Evolutionary conservation across 164 flowering plant species (phyloP), one percentile per base, ranked within the genome.

Genomic region (Vitis rotundifolia): DNA sequence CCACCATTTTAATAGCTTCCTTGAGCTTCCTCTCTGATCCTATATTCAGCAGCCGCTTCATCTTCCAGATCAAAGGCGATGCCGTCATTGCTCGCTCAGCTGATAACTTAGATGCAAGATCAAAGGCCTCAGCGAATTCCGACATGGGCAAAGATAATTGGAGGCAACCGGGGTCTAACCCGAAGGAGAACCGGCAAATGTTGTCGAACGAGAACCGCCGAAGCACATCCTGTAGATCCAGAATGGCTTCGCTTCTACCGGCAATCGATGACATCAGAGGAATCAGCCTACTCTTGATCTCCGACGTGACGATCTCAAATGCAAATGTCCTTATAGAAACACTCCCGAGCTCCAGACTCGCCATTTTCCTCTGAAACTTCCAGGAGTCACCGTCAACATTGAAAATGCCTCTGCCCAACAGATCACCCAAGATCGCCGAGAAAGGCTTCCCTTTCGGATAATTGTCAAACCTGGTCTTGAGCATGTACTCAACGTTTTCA

Each of bases 321-420:
- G 91, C 91, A 55, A 52, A 86, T 14, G 78, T 59, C 19, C 92
- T 73, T 3, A 84, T 73, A 1, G 87, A 72, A 51, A 78, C 61
- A 59, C 86, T 79, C 0, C 90, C 87, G 15, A 90, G 86, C 64
- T 88, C 91, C 2, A 84, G 59, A 73, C 86, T 83, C 6, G 92
- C 89, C 81, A 87, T 79, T 71, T 88, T 88, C 49, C 93, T 53
- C 68, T 90, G 95, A 55, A 87, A 86, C 74, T 47, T 73, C 98
- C 98, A 94, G 0, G 52, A 15, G 0, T 88, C 83, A 11, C 94
- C 98, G 61, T 94, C 98, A 9, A 83, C 86, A 64, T 87, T 87
- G 84, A 94, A 94, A 60, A 94, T 91, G 0, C 98, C 98, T 0
- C 68, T 69, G 14, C 98, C 98, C 12, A 94, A 75, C 9, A 94